Evolutionary conservation across 345 rosid species (phyloP).

Genomic region (Rhodamnia rubescens): DNA sequence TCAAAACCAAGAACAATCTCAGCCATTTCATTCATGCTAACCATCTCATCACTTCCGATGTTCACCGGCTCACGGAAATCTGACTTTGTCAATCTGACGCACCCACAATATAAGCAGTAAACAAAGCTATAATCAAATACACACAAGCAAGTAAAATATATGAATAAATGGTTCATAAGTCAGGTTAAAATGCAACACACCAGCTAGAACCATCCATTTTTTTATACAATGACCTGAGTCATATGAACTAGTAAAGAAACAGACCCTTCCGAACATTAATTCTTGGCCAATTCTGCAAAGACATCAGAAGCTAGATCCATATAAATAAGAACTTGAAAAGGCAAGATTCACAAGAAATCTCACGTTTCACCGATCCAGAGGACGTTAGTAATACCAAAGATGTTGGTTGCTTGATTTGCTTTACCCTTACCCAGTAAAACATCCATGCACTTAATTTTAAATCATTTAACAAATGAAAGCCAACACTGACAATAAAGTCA

Average conservation of each 20-base stretch:
- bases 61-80: constrained; percentile 98
- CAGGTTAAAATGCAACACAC: not conserved
- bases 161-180: not conserved
- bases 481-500: not conserved
- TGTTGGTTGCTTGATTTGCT: not conserved
- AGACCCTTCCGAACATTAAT: not conserved
- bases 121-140: not conserved
- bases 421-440: not conserved
- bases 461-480: not conserved
- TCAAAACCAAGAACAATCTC: constrained; percentile 95
- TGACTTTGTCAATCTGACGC: constrained; percentile 71
- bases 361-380: not conserved
- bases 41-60: constrained; percentile 99
- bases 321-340: not conserved
- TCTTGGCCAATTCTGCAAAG: not conserved
- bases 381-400: not conserved
- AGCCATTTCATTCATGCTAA: constrained; percentile 99
- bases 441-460: not conserved
- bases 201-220: not conserved
- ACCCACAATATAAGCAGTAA: not conserved
- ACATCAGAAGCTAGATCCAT: not conserved
- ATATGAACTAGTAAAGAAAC: not conserved
- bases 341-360: not conserved
- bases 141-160: not conserved
- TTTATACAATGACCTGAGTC: not conserved